These are phyloP conservation scores for Reutealis trisperma DNA, from an alignment of 345 rosid species.

Conservation along the genomic window DNA sequence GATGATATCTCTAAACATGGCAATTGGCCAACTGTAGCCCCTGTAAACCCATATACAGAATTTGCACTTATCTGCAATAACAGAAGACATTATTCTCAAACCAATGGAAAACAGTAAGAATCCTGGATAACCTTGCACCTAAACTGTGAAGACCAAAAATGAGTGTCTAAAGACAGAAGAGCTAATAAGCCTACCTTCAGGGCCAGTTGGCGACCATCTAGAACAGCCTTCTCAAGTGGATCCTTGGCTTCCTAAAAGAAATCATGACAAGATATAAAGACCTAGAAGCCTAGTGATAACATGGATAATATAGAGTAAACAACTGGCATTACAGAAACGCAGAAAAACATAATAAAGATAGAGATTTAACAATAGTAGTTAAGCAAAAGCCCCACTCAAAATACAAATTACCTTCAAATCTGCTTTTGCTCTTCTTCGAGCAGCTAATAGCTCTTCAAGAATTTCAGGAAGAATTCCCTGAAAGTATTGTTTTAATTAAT, in stretches of 20 bases:
- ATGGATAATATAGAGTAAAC: constrained; percentile 2
- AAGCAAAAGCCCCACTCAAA: constrained; percentile 14
- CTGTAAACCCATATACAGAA: constrained; percentile 98
- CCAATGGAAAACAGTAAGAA: neutral
- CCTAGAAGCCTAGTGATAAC: neutral
- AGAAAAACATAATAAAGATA: neutral
- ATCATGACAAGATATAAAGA: constrained; percentile 9
- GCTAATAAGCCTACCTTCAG: constrained; percentile 58
- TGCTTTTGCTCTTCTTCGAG: constrained; percentile 96
- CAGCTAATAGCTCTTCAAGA: constrained; percentile 87
- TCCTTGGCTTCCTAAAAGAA: constrained; percentile 81
- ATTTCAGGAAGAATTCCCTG: constrained; percentile 99
- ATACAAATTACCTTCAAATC: constrained; percentile 71
- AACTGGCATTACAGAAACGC: neutral
- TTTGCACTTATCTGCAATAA: constrained; percentile 83
- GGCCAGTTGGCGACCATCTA: constrained; percentile 96
- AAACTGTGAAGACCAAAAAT: neutral
- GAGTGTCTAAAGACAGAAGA: neutral
- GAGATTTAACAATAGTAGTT: neutral
- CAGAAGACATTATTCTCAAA: constrained; percentile 16
- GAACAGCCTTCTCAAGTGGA: constrained; percentile 93
- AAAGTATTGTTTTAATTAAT: constrained; percentile 24
- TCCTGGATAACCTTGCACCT: neutral
- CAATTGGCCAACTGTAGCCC: constrained; percentile 89
- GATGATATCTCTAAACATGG: constrained; percentile 97